These are phyloP conservation scores for Brassica hybrid DNA, from an alignment of 441 rosid species.

Conservation along the genomic window DNA sequence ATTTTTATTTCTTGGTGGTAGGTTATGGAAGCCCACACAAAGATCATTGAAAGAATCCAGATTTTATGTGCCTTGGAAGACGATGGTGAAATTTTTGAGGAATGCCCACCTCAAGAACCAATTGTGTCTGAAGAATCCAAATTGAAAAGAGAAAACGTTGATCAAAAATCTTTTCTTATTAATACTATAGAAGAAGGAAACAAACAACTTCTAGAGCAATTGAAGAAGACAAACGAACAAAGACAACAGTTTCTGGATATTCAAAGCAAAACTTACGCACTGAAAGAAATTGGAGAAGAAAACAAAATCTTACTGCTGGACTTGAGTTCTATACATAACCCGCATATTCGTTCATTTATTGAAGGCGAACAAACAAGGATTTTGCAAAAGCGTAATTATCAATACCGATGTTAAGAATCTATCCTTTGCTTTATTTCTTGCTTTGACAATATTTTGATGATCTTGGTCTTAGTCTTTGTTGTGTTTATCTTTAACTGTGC, in stretches of 20 bases:
- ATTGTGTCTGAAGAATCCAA: background rate
- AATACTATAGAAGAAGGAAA: background rate
- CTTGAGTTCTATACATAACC: background rate
- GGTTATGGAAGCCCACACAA: constrained; percentile 62
- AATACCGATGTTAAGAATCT: background rate
- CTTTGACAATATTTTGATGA: background rate
- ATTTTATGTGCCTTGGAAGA: constrained; percentile 58
- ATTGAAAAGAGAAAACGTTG: background rate
- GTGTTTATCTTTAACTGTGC: background rate
- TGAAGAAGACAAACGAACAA: background rate
- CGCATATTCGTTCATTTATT: background rate
- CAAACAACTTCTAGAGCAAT: background rate
- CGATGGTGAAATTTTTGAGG: background rate
- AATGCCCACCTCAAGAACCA: background rate
- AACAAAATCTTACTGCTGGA: background rate
- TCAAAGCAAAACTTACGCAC: background rate
- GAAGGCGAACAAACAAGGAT: background rate
- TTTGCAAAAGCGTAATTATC: background rate
- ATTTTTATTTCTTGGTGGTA: constrained; percentile 33
- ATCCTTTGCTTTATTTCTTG: background rate
- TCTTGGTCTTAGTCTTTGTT: background rate
- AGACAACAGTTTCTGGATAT: background rate
- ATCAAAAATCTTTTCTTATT: background rate
- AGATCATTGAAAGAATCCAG: constrained; percentile 58
- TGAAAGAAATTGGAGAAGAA: background rate